Evolutionary conservation across 2,329 filamentous ascomycete species (phyloP).

Genomic region (Venturia asperata): DNA sequence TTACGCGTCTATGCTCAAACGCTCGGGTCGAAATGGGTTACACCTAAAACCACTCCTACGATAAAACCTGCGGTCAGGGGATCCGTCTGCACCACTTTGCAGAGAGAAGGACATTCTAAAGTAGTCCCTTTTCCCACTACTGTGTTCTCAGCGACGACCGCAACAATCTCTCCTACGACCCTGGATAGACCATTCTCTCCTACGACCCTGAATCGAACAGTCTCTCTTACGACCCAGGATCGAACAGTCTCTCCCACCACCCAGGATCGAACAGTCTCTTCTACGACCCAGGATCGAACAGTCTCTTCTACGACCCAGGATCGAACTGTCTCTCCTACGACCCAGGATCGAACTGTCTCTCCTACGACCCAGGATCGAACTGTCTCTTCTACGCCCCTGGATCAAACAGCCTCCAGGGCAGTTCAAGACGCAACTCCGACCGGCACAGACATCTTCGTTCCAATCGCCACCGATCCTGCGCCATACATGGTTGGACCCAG

Average conservation of each 20-base stretch:
- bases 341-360: neutral
- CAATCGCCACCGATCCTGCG: neutral
- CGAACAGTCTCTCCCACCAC: neutral
- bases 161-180: neutral
- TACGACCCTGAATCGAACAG: neutral
- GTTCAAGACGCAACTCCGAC: neutral
- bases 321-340: neutral
- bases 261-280: neutral
- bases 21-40: neutral
- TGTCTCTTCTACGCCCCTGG: neutral
- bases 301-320: neutral
- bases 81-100: neutral
- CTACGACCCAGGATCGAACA: neutral
- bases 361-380: neutral
- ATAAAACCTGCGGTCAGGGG: neutral
- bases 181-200: neutral
- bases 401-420: slow-evolving; percentile 1
- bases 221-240: neutral
- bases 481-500: slow-evolving; percentile 28
- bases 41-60: neutral
- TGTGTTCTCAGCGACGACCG: neutral
- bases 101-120: neutral
- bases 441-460: slow-evolving; percentile 11
- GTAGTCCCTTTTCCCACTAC: slow-evolving; percentile 1
- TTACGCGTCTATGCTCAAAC: neutral